Evolutionary conservation across 352 stramenopile genomes (phyloP), one percentile per base, ranked within the genome.

Genomic region (Phytophthora crassamura): DNA sequence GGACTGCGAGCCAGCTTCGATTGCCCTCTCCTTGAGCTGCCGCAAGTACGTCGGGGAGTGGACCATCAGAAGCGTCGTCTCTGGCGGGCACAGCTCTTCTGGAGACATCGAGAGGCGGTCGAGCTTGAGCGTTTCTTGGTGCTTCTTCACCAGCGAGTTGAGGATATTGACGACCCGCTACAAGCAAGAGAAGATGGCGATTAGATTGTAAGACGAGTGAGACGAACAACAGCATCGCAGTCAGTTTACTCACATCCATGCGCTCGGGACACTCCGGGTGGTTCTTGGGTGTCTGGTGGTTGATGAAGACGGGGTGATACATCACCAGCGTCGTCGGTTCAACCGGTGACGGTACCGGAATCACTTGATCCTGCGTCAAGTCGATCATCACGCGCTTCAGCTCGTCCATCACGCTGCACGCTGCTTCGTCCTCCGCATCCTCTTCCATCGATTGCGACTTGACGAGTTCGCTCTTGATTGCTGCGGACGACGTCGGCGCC

Each of bases 211-310:
- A n/a, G n/a, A n/a, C n/a, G n/a, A n/a, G n/a, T n/a, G n/a, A n/a
- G n/a, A 59, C 14, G 22, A 43, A 54, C 25, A 9, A 47, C 20
- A 67, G 6, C 42, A 47, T n/a, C 28, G 42, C 5, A 43, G 25
- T n/a, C n/a, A n/a, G n/a, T n/a, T n/a, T 20, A 86, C 83, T 64
- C 66, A 92, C 86, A 54, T 89, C 87, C 42, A 95, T 75, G n/a
- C 86, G 82, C 46, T 93, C 83, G 1, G 86, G 86, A 39, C 84
- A 95, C 58, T 95, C 86, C 0, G 86, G 84, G 66, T 95, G 86
- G 45, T 93, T 81, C 60, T 89, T 87, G 7, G 87, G 87, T 5
- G 87, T 95, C 57, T 93, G 80, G 40, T 95, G 87, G n/a, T 93
- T 83, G 32, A 94, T 78, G 58, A 93, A 95, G 20, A 90, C 77